Base-by-base conservation (phyloP, 345 rosid genomes). In the Bruguiera gymnorhiza region DNA sequence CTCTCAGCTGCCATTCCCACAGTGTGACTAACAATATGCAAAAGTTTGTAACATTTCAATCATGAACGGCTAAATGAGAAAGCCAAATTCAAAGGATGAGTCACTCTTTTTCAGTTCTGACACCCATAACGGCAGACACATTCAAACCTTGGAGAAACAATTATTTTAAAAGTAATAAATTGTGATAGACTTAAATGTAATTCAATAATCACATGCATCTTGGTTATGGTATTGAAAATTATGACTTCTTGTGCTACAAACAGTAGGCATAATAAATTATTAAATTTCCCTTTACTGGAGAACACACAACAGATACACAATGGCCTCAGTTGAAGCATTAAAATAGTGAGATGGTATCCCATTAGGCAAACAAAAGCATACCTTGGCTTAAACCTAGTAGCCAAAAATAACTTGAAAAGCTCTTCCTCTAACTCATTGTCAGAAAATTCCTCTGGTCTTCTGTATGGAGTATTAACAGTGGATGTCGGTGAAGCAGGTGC, bases 1-100 rank as follows among this genome's bases (percentile, higher is more conserved):
- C 88, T 83, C 70, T 83, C 92, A 18, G 98, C 87, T 60, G 98
- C 96, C 3, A 29, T 31, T 39, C 91, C 78, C 53, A 65, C 65
- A 4, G 91, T 83, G 73, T 72, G 73, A 71, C 98, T 93, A 85
- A 57, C 60, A 67, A 60, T 62, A 55, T 55, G 24, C 72, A 71
- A 79, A 75, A 65, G 21, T 23, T 23, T 23, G 60, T 23, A 8
- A 23, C 15, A 55, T 21, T 23, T 8, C 4, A 55, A 21, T 5
- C 29, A 15, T 55, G 60, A 55, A 21, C 15, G 3, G 48, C 48
- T 10, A 39, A 21, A 30, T 37, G 18, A 65, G 58, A 32, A 19
- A 65, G 34, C 57, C 39, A n/a, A 3, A 27, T 15, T 27, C 48
- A 10, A 43, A 43, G 46, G 4, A 43, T 43, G 48, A 43, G 18